These are phyloP conservation scores for Aspergillus flavus DNA, from an alignment of 2,329 filamentous ascomycete species.

Conservation along the genomic window DNA sequence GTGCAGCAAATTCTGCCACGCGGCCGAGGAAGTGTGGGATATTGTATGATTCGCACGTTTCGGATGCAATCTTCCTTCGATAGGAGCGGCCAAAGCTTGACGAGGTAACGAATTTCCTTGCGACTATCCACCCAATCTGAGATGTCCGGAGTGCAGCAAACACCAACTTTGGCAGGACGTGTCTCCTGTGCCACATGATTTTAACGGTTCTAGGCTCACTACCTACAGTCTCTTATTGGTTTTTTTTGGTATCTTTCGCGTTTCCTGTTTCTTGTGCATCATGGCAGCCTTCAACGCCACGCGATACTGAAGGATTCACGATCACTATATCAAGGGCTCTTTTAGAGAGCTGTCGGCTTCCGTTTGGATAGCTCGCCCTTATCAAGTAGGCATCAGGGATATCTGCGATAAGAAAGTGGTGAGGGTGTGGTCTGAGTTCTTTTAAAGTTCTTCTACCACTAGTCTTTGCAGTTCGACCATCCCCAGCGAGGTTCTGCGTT, in stretches of 20 bases:
- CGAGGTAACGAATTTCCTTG: conserved; percentile 36
- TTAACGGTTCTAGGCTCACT: neutral
- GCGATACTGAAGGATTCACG: neutral
- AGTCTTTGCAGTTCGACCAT: conserved; percentile 5
- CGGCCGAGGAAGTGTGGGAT: conserved; percentile 93
- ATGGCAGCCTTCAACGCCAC: conserved; percentile 1
- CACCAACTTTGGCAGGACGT: conserved; percentile 4
- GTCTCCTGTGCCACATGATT: conserved; percentile 9
- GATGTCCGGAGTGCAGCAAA: neutral
- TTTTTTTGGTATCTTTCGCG: conserved; percentile 19
- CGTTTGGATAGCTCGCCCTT: conserved; percentile 7
- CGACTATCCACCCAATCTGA: conserved; percentile 20
- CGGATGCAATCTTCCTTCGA: conserved; percentile 7
- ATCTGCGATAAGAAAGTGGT: conserved; percentile 2
- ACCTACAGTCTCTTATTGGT: conserved; percentile 13
- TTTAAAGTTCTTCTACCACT: neutral
- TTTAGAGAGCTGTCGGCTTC: neutral
- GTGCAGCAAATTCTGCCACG: conserved; percentile 99
- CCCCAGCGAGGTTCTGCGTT: conserved; percentile 9
- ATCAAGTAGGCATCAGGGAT: conserved; percentile 3
- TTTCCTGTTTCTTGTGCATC: conserved; percentile 15
- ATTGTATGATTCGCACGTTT: conserved; percentile 67
- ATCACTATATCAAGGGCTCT: conserved; percentile 8
- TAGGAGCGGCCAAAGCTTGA: conserved; percentile 20
- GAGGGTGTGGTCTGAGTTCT: conserved; percentile 4